Evolutionary conservation across 1,284 basidiomycete genomes (phyloP).

Genomic region (Uromyces viciae-fabae): DNA sequence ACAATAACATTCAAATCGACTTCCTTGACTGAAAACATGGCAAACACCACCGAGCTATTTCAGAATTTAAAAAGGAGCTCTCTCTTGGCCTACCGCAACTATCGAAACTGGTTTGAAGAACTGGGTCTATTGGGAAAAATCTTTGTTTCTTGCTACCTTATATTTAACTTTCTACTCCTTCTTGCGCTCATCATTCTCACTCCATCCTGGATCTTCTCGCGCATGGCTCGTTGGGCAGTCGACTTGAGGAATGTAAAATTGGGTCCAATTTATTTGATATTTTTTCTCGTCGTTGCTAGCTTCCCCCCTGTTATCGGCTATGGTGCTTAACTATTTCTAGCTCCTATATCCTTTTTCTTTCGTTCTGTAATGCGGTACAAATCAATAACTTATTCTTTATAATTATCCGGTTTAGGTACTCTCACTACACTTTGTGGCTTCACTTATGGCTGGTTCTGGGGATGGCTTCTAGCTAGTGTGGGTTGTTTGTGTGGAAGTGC

Average conservation of each 20-base stretch:
- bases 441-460: conserved; percentile 43
- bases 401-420: conserved; percentile 3
- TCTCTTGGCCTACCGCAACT: conserved; percentile 15
- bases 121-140: conserved; percentile 1
- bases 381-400: too few species aligned
- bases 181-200: conserved; percentile 28
- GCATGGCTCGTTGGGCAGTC: conserved; percentile 34
- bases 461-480: conserved; percentile 36
- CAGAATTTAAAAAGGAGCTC: conserved; percentile 9
- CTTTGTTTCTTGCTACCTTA: conserved; percentile 13
- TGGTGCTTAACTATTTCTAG: neutral
- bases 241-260: conserved; percentile 7
- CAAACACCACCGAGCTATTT: neutral
- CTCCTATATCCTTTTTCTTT: neutral
- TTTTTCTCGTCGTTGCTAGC: conserved; percentile 30
- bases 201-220: conserved; percentile 25
- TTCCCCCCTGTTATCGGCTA: conserved; percentile 43
- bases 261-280: conserved; percentile 32
- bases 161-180: conserved; percentile 29
- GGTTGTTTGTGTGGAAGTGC: conserved; percentile 38
- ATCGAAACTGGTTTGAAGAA: conserved; percentile 26
- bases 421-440: conserved; percentile 41
- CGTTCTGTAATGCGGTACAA: too few species aligned
- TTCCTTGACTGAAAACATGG: neutral
- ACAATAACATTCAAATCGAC: too few species aligned